phyloP scores from a whole-genome alignment of 2,329 filamentous ascomycete species.

The Fusarium goolgardi region DNA sequence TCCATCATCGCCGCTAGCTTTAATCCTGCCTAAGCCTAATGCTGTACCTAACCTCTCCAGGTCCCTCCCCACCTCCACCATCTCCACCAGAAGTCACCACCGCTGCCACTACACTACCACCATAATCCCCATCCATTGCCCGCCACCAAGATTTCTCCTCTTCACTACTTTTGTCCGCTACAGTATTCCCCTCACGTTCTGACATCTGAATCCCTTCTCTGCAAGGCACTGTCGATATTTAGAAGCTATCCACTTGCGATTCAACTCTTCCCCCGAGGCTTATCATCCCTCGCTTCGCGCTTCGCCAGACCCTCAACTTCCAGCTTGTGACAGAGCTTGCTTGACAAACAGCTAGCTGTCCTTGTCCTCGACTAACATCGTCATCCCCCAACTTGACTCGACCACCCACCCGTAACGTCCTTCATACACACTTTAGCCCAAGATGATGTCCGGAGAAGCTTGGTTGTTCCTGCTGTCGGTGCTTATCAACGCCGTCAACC shows the following conservation, averaged over 20 bases:
- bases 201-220: constrained; percentile 13
- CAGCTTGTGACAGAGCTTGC: constrained; percentile 47
- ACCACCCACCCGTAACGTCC: constrained; percentile 14
- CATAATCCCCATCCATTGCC: constrained; percentile 26
- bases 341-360: constrained; percentile 43
- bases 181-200: constrained; percentile 28
- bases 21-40: constrained; percentile 19
- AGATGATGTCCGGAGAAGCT: constrained; percentile 91
- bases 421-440: constrained; percentile 39
- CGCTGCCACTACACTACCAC: constrained; percentile 43
- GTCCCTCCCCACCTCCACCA: constrained; percentile 42
- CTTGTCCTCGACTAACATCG: constrained; percentile 38
- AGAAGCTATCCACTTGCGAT: constrained; percentile 12
- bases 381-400: constrained; percentile 21
- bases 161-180: constrained; percentile 25
- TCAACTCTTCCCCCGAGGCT: constrained; percentile 21
- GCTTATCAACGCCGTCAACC: constrained; percentile 99
- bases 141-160: constrained; percentile 45
- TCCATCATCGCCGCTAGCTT: constrained; percentile 46
- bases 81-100: constrained; percentile 44
- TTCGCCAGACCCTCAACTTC: not conserved
- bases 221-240: constrained; percentile 30
- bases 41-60: constrained; percentile 32
- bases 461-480: constrained; percentile 98
- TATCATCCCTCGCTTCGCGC: constrained; percentile 31